Base-by-base conservation (phyloP, 2,329 filamentous ascomycete species). In the Aspergillus sp. region DNA sequence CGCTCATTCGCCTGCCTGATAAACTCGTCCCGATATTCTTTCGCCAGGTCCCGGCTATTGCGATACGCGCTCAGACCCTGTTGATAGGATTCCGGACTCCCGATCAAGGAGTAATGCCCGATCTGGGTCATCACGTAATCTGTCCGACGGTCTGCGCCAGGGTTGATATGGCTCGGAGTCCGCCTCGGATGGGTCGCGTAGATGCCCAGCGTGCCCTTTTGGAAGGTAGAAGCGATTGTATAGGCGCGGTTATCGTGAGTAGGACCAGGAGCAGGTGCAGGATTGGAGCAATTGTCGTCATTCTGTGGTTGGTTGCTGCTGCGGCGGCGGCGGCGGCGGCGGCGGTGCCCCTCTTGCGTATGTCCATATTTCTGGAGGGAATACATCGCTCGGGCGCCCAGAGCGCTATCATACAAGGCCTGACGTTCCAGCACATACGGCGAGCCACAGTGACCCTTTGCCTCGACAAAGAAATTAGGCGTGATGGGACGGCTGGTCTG, bases 321-420 rank as follows among this genome's bases (percentile, higher is more conserved):
- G 20, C 20, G 1, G 20, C 20, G 20, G 20, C 20, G 20, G 20
- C 20, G 20, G 20, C 20, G 20, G 20, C 20, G 20, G 36, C 11
- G 20, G 20, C 20, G 20, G 36, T 2, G 31, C 31, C 31, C 31
- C 12, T 32, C 31, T 32, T 32, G 31, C 12, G 7, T n/a, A 55
- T 55, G 26, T 47, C 54, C 46, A 55, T 49, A 6, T 24, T 24
- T 3, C 24, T 24, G 24, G 24, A 24, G 24, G 24, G 24, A 24
- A 24, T 24, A 4, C 55, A 52, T 57, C 20, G 32, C 49, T 47
- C 55, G 49, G 7, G 55, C 55, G 12, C 55, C 55, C 16, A 57
- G 55, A 52, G 55, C 36, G 32, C 49, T 39, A 36, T 56, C 32
- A 52, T 52, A 52, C 29, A 20, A 56, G 36, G 49, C 55, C 55